Evolutionary conservation across 768 basidiomycete species (phyloP), one percentile per base, ranked within the genome.

Genomic region (Paxillus ammoniavirescens): DNA sequence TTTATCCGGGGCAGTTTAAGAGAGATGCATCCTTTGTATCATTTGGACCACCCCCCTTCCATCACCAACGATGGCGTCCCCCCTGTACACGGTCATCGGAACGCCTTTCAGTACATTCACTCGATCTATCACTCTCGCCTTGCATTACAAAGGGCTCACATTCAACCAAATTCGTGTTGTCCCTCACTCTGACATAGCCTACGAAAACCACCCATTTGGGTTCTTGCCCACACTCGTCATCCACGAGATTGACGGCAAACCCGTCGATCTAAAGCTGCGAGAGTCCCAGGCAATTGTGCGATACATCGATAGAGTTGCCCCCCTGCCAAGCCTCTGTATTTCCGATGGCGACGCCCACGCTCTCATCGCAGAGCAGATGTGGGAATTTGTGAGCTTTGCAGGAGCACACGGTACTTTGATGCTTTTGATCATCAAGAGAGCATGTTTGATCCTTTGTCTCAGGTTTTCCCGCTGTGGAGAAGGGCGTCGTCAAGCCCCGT

Each of bases 81-180:
- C 57, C 50, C 54, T 44, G 15, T 65, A 62, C 42, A 70, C 68
- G 12, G 42, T 70, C 58, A 58, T 70, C 28, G 68, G 68, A 17
- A 70, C 68, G 0, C 70, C 68, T 13, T 70, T 61, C 40, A 71
- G 70, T 47, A 70, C 70, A 1, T 70, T 68, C 41, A 70, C 68
- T 8, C 68, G 68, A 15, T 36, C 70, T 31, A 60, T 70, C 45
- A 71, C 68, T 0, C 68, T 70, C 28, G 70, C 42, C 1, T 57
- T 70, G 41, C 58, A 49, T 17, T 55, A 70, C 60, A 70, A 72
- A 46, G 54, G 56, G 15, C 38, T 70, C 14, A 2, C 62, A 17
- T 70, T 70, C 33, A 48, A 64, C 42, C 68, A 70, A 38, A 52
- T 66, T 43, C 49, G 53, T 10, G 62, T 59, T 21, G 44, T 53